Evolutionary conservation across 306 rosid genomes (phyloP).

Genomic region (Cucurbita maxima): DNA sequence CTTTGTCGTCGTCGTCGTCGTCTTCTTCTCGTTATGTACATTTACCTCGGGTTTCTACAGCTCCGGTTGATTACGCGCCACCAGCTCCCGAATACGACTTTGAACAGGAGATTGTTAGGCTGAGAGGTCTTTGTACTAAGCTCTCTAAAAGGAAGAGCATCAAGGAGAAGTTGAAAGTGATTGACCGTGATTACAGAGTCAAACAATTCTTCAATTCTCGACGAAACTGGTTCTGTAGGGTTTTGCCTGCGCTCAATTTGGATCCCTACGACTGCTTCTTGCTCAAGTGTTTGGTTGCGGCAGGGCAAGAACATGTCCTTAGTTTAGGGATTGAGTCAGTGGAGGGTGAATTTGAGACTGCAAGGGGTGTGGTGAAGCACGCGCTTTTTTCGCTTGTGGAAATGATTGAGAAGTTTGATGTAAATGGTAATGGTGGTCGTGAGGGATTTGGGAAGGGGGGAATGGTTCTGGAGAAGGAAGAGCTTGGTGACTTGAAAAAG

Average conservation of each 20-base stretch:
- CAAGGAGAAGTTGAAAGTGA: constrained; percentile 25
- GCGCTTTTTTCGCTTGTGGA: constrained; percentile 55
- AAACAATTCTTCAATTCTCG: constrained; percentile 36
- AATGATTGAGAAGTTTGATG: constrained; percentile 63
- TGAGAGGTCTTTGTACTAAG: constrained; percentile 31
- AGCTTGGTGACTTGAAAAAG: constrained; percentile 40
- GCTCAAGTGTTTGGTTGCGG: constrained; percentile 71
- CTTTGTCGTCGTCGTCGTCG: constrained; percentile 9
- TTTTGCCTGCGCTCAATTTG: constrained; percentile 22
- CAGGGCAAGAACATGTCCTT: constrained; percentile 72
- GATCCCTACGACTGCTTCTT: constrained; percentile 24
- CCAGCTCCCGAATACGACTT: constrained; percentile 44
- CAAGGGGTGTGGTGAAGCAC: constrained; percentile 36
- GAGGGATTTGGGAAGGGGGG: constrained; percentile 17
- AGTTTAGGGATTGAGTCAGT: constrained; percentile 22
- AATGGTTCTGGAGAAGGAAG: constrained; percentile 35
- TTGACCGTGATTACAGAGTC: constrained; percentile 58
- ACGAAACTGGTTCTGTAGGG: constrained; percentile 17
- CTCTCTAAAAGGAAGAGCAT: constrained; percentile 22
- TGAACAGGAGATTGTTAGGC: constrained; percentile 45
- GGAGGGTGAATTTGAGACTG: constrained; percentile 20
- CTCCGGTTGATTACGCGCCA: constrained; percentile 41
- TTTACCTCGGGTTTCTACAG: constrained; percentile 46
- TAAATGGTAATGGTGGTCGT: constrained; percentile 7
- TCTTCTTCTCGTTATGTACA: constrained; percentile 14